phyloP scores from a whole-genome alignment of 768 basidiomycete species.

The Artomyces pyxidatus region DNA sequence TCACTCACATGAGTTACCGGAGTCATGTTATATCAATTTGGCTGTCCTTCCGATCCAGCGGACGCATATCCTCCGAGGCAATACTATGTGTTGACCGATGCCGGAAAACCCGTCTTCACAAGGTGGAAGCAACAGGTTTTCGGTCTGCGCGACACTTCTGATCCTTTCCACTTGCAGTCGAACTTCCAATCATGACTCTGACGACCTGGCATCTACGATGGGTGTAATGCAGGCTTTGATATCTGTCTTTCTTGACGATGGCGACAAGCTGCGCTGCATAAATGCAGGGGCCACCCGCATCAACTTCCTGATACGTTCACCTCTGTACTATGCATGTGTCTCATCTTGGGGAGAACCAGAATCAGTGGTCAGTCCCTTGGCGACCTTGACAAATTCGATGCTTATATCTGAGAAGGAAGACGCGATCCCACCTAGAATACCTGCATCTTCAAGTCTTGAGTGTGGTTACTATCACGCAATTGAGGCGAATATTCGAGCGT shows the following conservation, averaged over 20 bases:
- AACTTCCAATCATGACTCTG: slow-evolving; percentile 47
- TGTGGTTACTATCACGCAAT: slow-evolving; percentile 78
- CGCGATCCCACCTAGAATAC: slow-evolving; percentile 89
- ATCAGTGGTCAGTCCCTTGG: slow-evolving; percentile 63
- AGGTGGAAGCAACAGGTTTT: slow-evolving; percentile 49
- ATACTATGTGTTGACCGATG: slow-evolving; percentile 90
- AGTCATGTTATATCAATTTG: slow-evolving; percentile 1
- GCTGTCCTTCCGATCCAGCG: slow-evolving; percentile 6
- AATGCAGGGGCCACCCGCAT: slow-evolving; percentile 79
- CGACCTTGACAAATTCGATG: slow-evolving; percentile 9
- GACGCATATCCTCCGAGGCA: slow-evolving; percentile 47
- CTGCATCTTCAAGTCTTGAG: slow-evolving; percentile 90
- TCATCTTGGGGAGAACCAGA: slow-evolving; percentile 96
- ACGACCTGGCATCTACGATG: slow-evolving; percentile 69
- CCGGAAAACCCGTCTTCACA: slow-evolving; percentile 95
- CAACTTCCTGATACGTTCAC: slow-evolving; percentile 77
- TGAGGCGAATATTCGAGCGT: slow-evolving; percentile 79
- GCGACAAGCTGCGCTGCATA: slow-evolving; percentile 79
- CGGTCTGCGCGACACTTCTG: neutral
- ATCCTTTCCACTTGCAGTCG: slow-evolving; percentile 28
- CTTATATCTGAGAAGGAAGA: slow-evolving; percentile 61
- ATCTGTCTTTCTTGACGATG: slow-evolving; percentile 90
- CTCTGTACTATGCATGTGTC: slow-evolving; percentile 86
- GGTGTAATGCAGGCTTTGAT: slow-evolving; percentile 94
- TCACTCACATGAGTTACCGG: neutral